Evolutionary conservation across 345 rosid genomes (phyloP).

Genomic region (Physaria fendleri): DNA sequence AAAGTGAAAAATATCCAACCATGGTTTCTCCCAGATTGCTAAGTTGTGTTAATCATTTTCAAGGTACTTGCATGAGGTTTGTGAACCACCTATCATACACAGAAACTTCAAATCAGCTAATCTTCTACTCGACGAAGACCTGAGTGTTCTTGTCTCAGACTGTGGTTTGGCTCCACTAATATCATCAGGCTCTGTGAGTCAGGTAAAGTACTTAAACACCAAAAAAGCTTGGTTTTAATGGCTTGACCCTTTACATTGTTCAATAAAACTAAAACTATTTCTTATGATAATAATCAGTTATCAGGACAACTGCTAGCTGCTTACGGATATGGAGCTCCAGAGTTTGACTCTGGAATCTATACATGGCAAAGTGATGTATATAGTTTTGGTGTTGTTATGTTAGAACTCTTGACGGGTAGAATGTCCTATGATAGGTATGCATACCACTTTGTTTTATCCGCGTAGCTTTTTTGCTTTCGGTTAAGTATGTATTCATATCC

Average conservation of each 20-base stretch:
- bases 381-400: conserved; percentile 97
- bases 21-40: not conserved
- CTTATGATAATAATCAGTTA: conserved; percentile 47
- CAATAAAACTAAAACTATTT: conserved; percentile 22
- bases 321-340: conserved; percentile 95
- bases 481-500: not conserved
- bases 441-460: not conserved
- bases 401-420: conserved; percentile 93
- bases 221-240: not conserved
- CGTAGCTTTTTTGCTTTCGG: not conserved
- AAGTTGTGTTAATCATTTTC: not conserved
- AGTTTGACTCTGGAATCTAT: conserved; percentile 86
- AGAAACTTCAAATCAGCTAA: conserved; percentile 84
- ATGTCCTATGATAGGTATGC: conserved; percentile 77
- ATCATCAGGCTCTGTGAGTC: conserved; percentile 83
- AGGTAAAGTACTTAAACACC: conserved; percentile 44
- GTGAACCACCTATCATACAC: conserved; percentile 84
- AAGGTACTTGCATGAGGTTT: conserved; percentile 94
- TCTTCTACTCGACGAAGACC: conserved; percentile 85
- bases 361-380: conserved; percentile 82
- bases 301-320: conserved; percentile 80
- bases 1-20: not conserved
- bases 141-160: conserved; percentile 68
- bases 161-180: conserved; percentile 88
- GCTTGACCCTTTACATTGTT: not conserved